These are phyloP conservation scores for Suillus alpinus DNA, from an alignment of 768 basidiomycete genomes.

Conservation along the genomic window DNA sequence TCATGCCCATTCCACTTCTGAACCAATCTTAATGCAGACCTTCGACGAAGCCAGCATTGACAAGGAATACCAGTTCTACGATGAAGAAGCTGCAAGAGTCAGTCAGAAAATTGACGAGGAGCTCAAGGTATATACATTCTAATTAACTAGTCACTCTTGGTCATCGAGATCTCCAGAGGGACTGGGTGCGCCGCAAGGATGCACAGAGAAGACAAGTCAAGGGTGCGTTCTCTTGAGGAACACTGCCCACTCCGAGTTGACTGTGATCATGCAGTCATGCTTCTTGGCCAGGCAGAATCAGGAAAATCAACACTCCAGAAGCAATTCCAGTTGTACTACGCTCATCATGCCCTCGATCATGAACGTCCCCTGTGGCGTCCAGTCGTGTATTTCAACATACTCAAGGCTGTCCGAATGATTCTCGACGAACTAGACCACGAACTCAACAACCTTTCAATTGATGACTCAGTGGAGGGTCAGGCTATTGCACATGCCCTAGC, in stretches of 20 bases:
- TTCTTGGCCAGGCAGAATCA: slow-evolving; percentile 77
- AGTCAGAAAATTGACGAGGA: slow-evolving; percentile 58
- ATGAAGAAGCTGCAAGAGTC: slow-evolving; percentile 43
- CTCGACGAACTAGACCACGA: slow-evolving; percentile 69
- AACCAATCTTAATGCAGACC: slow-evolving; percentile 31
- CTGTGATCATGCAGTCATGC: slow-evolving; percentile 48
- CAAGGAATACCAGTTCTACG: slow-evolving; percentile 34
- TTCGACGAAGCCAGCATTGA: slow-evolving; percentile 22
- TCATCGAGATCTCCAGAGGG: slow-evolving; percentile 37
- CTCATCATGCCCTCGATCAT: slow-evolving; percentile 63
- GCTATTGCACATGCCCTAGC: slow-evolving; percentile 29
- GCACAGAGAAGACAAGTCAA: slow-evolving; percentile 49
- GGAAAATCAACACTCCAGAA: slow-evolving; percentile 85
- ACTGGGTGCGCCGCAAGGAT: slow-evolving; percentile 45
- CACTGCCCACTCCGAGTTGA: background rate
- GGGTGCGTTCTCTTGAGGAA: slow-evolving; percentile 34
- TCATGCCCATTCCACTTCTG: slow-evolving; percentile 28
- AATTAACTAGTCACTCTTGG: background rate
- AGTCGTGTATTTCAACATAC: slow-evolving; percentile 80
- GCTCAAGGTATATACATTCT: slow-evolving; percentile 38
- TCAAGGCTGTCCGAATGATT: slow-evolving; percentile 74
- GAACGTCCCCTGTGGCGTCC: slow-evolving; percentile 77
- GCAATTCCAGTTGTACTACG: slow-evolving; percentile 81
- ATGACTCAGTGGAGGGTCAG: slow-evolving; percentile 29
- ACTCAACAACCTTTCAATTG: slow-evolving; percentile 33